phyloP scores from a whole-genome alignment of 1,284 basidiomycete species.

The Ceratobasidium theobromae region DNA sequence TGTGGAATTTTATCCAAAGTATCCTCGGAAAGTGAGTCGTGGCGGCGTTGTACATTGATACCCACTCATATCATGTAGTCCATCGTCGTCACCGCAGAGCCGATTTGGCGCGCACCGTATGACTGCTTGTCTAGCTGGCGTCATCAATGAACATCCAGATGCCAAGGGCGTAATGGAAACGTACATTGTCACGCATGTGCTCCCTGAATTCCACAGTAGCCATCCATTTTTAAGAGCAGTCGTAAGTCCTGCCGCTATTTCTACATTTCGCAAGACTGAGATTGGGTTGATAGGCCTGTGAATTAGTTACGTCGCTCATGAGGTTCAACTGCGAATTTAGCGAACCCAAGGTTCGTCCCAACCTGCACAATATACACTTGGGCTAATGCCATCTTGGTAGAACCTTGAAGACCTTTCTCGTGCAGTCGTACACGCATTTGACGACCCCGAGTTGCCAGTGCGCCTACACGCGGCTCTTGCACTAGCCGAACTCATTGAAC shows the following conservation, averaged over 20 bases:
- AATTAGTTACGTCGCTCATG: conserved; percentile 72
- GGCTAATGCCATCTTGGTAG: too few species aligned
- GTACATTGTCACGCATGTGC: conserved; percentile 70
- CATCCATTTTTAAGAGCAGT: conserved; percentile 75
- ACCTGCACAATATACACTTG: not conserved
- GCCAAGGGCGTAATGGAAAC: conserved; percentile 74
- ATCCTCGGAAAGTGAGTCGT: conserved; percentile 64
- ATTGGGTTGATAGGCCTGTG: conserved; percentile 60
- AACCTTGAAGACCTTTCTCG: conserved; percentile 64
- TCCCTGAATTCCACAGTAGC: conserved; percentile 63
- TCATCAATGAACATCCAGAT: conserved; percentile 78
- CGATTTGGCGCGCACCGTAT: conserved; percentile 83
- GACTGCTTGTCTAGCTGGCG: conserved; percentile 69
- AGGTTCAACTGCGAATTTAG: conserved; percentile 68
- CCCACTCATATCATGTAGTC: not conserved
- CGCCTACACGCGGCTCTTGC: conserved; percentile 82
- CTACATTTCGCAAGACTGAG: conserved; percentile 31
- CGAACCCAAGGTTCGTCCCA: conserved; percentile 58
- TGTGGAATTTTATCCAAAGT: conserved; percentile 72
- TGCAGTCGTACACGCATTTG: conserved; percentile 60
- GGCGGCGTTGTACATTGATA: not conserved
- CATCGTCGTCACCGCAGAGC: conserved; percentile 54
- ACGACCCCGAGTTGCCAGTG: conserved; percentile 80
- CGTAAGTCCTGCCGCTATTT: conserved; percentile 49
- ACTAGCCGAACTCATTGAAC: conserved; percentile 69